These are phyloP conservation scores for Suhomyces kilbournensis DNA, from an alignment of 805 yeast genomes.

Conservation along the genomic window DNA sequence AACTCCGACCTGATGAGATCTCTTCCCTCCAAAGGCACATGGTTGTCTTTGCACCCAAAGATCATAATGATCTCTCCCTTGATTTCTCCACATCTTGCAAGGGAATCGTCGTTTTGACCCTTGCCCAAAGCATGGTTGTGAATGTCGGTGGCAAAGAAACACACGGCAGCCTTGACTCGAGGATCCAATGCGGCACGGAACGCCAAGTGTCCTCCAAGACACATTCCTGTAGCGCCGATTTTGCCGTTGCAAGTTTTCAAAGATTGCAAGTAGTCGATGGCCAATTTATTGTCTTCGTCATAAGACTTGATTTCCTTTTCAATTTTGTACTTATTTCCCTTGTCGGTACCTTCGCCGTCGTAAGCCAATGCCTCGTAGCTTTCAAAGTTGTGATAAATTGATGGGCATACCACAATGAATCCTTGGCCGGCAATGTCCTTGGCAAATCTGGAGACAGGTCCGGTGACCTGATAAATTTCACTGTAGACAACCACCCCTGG, in stretches of 20 bases:
- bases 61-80: conserved; percentile 62
- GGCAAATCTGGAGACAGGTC: conserved; percentile 77
- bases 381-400: conserved; percentile 73
- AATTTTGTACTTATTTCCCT: conserved; percentile 64
- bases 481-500: conserved; percentile 80
- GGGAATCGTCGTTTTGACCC: conserved; percentile 63
- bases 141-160: conserved; percentile 80
- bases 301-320: conserved; percentile 67
- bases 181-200: conserved; percentile 65
- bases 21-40: conserved; percentile 76
- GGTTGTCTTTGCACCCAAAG: conserved; percentile 77
- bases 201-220: conserved; percentile 82
- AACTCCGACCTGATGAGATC: conserved; percentile 63
- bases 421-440: conserved; percentile 79
- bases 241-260: conserved; percentile 66
- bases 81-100: conserved; percentile 53
- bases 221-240: conserved; percentile 84
- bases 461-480: conserved; percentile 80
- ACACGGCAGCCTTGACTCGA: conserved; percentile 63
- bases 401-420: conserved; percentile 74
- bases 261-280: conserved; percentile 58
- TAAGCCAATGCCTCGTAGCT: conserved; percentile 63
- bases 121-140: conserved; percentile 66
- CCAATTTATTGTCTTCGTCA: conserved; percentile 67
- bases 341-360: conserved; percentile 72